Percentiles rank a stretch among this genome's conserved stretches.
These are phyloP conservation scores for Suillus hirtellus DNA, from an alignment of 768 basidiomycete genomes.

Conservation along the genomic window DNA sequence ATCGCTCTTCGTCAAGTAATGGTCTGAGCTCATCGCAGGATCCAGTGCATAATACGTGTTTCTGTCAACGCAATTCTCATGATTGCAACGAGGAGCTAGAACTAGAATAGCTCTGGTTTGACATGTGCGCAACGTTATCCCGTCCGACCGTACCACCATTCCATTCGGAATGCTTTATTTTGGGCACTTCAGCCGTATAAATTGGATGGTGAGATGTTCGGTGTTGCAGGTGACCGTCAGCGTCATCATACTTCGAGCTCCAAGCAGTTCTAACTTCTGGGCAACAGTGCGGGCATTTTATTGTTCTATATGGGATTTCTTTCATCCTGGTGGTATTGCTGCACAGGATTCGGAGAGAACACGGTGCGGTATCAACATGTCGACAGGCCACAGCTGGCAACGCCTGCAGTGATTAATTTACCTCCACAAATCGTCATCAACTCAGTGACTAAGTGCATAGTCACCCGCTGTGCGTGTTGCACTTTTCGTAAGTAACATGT, in stretches of 20 bases:
- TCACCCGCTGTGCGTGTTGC: background rate
- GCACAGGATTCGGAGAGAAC: background rate
- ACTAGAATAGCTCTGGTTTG: background rate
- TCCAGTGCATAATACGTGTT: background rate
- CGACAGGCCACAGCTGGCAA: background rate
- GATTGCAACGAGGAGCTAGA: conserved; percentile 4
- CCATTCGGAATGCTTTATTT: no score
- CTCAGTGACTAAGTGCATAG: background rate
- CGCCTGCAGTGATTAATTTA: background rate
- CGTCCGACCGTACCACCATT: background rate
- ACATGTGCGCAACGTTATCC: background rate
- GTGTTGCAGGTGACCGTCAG: background rate
- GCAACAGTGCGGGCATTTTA: background rate
- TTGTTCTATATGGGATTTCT: background rate
- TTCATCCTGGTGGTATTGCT: background rate
- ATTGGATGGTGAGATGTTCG: background rate
- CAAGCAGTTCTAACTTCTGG: background rate
- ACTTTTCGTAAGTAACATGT: background rate
- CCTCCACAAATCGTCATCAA: background rate
- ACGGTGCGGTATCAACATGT: background rate
- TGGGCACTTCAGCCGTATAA: background rate
- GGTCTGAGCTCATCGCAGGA: background rate
- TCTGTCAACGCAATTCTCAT: conserved; percentile 1
- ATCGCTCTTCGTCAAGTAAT: background rate
- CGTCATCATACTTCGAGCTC: background rate